A percentile compares a stretch with the other conserved stretches of the same genome.
phyloP scores from a whole-genome alignment of 2,329 filamentous ascomycete genomes.

The Diaporthe helianthi region DNA sequence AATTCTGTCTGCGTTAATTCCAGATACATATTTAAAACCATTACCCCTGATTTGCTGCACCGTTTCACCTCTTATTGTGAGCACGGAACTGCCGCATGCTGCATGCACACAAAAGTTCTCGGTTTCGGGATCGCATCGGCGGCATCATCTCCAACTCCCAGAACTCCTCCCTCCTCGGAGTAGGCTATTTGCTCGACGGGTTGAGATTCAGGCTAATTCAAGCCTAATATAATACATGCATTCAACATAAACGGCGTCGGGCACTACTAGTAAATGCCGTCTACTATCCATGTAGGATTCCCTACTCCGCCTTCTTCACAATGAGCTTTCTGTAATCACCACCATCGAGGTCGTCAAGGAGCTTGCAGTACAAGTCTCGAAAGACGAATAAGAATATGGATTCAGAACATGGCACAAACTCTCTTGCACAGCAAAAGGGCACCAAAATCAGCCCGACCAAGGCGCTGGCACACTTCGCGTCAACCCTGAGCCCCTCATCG shows the following conservation, averaged over 20 bases:
- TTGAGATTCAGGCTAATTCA: background rate
- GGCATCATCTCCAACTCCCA: background rate
- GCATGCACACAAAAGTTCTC: no score
- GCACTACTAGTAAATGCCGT: background rate
- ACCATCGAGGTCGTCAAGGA: no score
- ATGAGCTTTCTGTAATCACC: background rate
- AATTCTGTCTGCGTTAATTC: no score
- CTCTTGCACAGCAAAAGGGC: background rate
- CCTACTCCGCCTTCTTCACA: fast-evolving
- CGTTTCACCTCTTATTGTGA: no score
- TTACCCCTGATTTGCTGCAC: no score
- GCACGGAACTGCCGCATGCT: no score
- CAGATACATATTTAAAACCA: no score
- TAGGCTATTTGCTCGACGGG: background rate
- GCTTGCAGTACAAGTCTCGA: background rate
- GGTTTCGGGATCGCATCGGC: background rate
- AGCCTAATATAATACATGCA: background rate
- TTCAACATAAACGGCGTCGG: background rate
- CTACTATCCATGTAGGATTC: background rate
- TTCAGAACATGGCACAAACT: background rate
- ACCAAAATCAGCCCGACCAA: background rate
- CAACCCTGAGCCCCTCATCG: background rate
- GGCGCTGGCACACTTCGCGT: background rate
- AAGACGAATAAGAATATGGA: background rate
- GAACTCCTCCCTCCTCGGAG: background rate